Conservation (phyloP, 768 basidiomycete genomes). For the Guyanaporus albipodus region DNA sequence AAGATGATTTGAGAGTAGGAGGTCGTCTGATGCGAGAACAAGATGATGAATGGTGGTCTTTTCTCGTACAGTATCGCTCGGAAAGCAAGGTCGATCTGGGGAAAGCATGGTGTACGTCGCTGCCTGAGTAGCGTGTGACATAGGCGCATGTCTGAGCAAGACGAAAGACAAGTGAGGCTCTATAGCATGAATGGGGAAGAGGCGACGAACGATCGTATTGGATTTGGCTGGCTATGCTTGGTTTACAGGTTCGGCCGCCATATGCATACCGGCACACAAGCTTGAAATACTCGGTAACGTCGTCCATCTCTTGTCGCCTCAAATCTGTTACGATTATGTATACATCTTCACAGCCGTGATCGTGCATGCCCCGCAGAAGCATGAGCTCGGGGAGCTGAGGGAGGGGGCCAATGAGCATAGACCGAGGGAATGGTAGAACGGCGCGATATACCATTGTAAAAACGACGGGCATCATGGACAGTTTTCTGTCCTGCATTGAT, state of each 20-base stretch:
- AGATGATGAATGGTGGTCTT: slow-evolving; percentile 68
- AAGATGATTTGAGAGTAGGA: slow-evolving; percentile 82
- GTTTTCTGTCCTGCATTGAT: slow-evolving; percentile 66
- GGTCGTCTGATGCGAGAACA: slow-evolving; percentile 77
- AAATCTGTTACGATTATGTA: slow-evolving; percentile 77
- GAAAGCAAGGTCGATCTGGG: slow-evolving; percentile 74
- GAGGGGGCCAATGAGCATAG: slow-evolving; percentile 1
- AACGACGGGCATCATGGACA: slow-evolving; percentile 76
- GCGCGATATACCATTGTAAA: slow-evolving; percentile 63
- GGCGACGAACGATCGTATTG: slow-evolving; percentile 61
- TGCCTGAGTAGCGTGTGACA: slow-evolving; percentile 64
- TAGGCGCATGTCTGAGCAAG: slow-evolving; percentile 54
- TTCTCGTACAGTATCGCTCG: slow-evolving; percentile 76
- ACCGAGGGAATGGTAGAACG: neutral
- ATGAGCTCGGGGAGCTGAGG: slow-evolving; percentile 71
- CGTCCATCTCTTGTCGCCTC: slow-evolving; percentile 78
- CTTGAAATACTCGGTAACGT: slow-evolving; percentile 74
- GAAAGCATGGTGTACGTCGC: slow-evolving; percentile 74
- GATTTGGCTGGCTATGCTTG: slow-evolving; percentile 62
- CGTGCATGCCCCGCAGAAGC: slow-evolving; percentile 78
- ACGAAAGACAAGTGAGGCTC: slow-evolving; percentile 4
- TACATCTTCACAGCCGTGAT: slow-evolving; percentile 73
- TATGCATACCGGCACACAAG: slow-evolving; percentile 65
- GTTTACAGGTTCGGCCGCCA: slow-evolving; percentile 56
- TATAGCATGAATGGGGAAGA: neutral